These are phyloP conservation scores for Papiliotrema nemorosa DNA, from an alignment of 1,284 basidiomycete species.

Conservation along the genomic window DNA sequence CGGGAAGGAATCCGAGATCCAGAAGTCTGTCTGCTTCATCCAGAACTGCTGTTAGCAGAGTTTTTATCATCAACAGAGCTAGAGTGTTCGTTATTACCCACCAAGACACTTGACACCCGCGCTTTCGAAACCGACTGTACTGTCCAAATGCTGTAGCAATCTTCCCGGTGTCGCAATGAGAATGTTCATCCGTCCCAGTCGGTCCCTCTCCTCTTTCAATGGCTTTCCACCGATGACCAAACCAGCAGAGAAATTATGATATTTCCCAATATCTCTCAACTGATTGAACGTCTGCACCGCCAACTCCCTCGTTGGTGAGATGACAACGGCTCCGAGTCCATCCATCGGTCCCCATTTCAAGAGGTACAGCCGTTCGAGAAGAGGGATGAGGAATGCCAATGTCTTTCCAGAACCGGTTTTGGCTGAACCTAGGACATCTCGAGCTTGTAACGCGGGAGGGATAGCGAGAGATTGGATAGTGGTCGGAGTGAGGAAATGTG, in stretches of 20 bases:
- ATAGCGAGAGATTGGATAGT: slow-evolving; percentile 69
- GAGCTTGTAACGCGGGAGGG: slow-evolving; percentile 62
- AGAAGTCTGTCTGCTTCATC: slow-evolving; percentile 99
- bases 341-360: slow-evolving; percentile 75
- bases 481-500: slow-evolving; percentile 80
- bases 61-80: no score
- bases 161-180: slow-evolving; percentile 94
- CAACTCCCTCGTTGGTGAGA: slow-evolving; percentile 92
- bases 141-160: slow-evolving; percentile 95
- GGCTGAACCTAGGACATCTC: slow-evolving; percentile 72
- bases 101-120: slow-evolving; percentile 88
- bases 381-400: slow-evolving; percentile 72
- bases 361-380: slow-evolving; percentile 70
- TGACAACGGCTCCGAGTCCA: slow-evolving; percentile 85
- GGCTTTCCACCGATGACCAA: slow-evolving; percentile 96
- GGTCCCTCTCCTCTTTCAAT: slow-evolving; percentile 84
- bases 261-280: slow-evolving; percentile 81
- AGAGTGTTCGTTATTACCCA: no score
- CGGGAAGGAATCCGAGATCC: slow-evolving; percentile 88
- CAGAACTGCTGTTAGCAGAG: slow-evolving; percentile 85
- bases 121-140: slow-evolving; percentile 90
- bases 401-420: slow-evolving; percentile 81
- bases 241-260: slow-evolving; percentile 90
- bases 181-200: slow-evolving; percentile 92
- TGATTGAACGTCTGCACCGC: slow-evolving; percentile 98